Evolutionary conservation across 257 asterid species (phyloP).

Genomic region (Nicotiana undulata): DNA sequence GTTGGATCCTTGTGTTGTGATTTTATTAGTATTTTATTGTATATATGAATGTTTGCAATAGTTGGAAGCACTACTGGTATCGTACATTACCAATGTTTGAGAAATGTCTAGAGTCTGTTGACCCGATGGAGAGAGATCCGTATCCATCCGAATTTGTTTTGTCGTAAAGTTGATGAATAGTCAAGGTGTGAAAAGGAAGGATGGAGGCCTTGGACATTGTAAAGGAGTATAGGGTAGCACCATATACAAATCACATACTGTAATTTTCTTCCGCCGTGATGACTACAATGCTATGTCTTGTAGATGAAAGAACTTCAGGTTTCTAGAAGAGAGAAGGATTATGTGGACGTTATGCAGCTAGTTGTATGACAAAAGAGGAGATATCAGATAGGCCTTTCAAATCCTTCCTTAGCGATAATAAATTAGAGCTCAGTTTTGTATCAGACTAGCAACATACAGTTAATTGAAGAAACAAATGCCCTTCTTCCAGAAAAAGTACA

Average conservation of each 20-base stretch:
- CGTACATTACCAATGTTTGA: not conserved
- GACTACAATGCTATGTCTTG: not conserved
- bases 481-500: not conserved
- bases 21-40: not conserved
- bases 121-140: not conserved
- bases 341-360: not conserved
- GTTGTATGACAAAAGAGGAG: not conserved
- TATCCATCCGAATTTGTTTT: not conserved
- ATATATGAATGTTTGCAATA: not conserved
- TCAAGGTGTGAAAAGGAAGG: not conserved
- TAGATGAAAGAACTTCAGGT: not conserved
- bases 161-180: not conserved
- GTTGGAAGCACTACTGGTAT: not conserved
- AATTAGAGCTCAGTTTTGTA: not conserved
- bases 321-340: not conserved
- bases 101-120: not conserved
- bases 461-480: not conserved
- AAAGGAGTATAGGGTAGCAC: not conserved
- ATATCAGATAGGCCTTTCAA: not conserved
- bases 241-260: not conserved
- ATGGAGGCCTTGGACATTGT: not conserved
- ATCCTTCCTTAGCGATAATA: not conserved
- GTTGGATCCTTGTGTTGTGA: not conserved
- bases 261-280: not conserved
- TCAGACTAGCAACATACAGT: not conserved